Evolutionary conservation across 2,329 filamentous ascomycete genomes (phyloP), one percentile per base, ranked within the genome.

Genomic region (Diaporthe batatas): DNA sequence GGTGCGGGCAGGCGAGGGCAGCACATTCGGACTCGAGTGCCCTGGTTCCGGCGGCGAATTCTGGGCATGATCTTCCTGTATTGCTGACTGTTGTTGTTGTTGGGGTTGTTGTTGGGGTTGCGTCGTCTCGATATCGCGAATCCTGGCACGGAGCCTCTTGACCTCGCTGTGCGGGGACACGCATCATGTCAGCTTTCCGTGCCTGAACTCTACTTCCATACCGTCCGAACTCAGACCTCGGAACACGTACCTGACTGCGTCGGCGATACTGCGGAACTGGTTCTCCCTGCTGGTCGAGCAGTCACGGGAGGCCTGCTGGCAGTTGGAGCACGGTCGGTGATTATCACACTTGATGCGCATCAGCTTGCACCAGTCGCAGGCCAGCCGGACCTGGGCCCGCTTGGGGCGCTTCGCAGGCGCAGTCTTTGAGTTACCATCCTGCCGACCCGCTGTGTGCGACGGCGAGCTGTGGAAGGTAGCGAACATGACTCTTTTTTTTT

Each of bases 341-440:
- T 79, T 80, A 75, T 84, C 83, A 76, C 84, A 85, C 76, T 84
- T 85, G 65, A 84, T 79, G 21, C 84, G 81, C 68, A 84, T 80
- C 58, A 81, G 77, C 3, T 83, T 83, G 74, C 84, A 85, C 78
- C 81, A 80, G 73, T 81, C 79, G 77, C 84, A 84, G 57, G 81
- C 84, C 75, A 75, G 72, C n/a, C 47, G 59, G 16, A 77, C 76
- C 42, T 77, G 76, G 25, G 32, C 59, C 25, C 76, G 65, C 44
- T 76, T 77, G 23, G 57, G 25, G 18, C 32, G n/a, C 18, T 42
- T 42, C 39, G 39, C 39, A 42, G 57, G 57, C 34, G 21, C 36
- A 62, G 57, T 6, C 57, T 29, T 39, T 62, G 57, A 36, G 21
- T 14, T n/a, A 29, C 18, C 32, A 25, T n/a, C 21, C 25, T 36